These are phyloP conservation scores for Curvularia lunata DNA, from an alignment of 2,329 filamentous ascomycete genomes.

Conservation along the genomic window DNA sequence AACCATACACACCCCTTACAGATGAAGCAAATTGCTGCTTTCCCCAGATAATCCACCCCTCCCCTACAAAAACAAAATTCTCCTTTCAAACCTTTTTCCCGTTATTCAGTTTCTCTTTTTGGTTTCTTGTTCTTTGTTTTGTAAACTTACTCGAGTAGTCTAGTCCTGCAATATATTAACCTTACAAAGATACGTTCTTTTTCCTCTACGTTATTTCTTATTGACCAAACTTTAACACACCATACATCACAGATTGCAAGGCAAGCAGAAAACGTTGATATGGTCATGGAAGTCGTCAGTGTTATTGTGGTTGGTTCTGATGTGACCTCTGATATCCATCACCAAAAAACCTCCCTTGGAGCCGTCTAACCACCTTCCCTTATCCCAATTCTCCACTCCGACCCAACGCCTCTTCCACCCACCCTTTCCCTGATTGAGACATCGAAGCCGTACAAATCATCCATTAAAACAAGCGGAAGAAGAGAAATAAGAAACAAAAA, in stretches of 20 bases:
- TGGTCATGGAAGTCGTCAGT: slow-evolving; percentile 31
- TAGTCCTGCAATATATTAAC: too few species aligned
- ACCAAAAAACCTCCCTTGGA: not conserved
- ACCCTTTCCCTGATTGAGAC: slow-evolving; percentile 5
- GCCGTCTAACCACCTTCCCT: not conserved
- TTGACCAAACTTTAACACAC: too few species aligned
- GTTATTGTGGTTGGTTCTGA: slow-evolving; percentile 18
- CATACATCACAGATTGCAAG: not conserved
- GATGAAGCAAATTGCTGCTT: too few species aligned
- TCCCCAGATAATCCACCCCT: too few species aligned
- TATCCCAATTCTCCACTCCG: slow-evolving; percentile 1
- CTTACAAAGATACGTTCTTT: too few species aligned
- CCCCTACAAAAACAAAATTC: too few species aligned
- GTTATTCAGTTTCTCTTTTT: too few species aligned
- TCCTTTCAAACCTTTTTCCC: too few species aligned
- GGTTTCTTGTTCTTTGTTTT: too few species aligned
- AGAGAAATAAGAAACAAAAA: not conserved
- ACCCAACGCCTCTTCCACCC: not conserved
- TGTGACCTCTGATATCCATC: slow-evolving; percentile 6
- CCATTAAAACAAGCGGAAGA: slow-evolving; percentile 19
- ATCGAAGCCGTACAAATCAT: slow-evolving; percentile 12
- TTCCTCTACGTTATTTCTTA: too few species aligned
- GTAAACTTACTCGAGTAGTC: too few species aligned
- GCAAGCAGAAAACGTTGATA: not conserved
- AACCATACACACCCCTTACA: too few species aligned